A percentile compares a stretch with the other conserved stretches of the same genome.
Conservation (phyloP, 768 basidiomycete species). For the Dendrothele bispora region DNA sequence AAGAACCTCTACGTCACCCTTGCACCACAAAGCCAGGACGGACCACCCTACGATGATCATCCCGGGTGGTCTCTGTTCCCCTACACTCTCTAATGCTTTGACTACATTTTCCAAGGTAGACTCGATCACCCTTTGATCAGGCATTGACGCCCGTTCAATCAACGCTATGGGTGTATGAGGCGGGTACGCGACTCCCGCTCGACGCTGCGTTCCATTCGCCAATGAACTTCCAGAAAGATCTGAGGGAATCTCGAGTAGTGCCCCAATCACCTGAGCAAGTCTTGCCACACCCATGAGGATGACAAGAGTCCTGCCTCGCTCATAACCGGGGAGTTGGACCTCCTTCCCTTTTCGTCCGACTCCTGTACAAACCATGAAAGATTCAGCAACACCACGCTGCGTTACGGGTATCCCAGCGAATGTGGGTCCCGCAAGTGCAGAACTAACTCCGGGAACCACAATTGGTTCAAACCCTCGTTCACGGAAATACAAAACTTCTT, state of each 20-base stretch:
- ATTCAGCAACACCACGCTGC: conserved; percentile 91
- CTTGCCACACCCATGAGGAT: conserved; percentile 96
- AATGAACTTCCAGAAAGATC: too few relatives aligned
- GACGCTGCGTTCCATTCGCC: conserved; percentile 16
- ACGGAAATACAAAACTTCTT: conserved; percentile 93
- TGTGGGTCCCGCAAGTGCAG: conserved; percentile 85
- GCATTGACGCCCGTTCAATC: conserved; percentile 92
- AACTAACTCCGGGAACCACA: conserved; percentile 87
- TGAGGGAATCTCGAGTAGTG: conserved; percentile 47
- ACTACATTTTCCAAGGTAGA: conserved; percentile 77
- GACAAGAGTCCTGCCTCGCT: conserved; percentile 75
- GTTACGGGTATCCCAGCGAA: conserved; percentile 94
- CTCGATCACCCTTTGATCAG: conserved; percentile 83
- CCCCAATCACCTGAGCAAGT: conserved; percentile 65
- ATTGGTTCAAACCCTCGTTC: conserved; percentile 79
- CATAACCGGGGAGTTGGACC: conserved; percentile 86
- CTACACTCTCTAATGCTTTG: conserved; percentile 65
- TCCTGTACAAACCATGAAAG: conserved; percentile 88
- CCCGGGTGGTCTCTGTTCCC: conserved; percentile 91
- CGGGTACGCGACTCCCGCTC: conserved; percentile 64
- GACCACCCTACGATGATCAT: conserved; percentile 97
- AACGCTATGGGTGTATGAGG: conserved; percentile 81
- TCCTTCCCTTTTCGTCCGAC: conserved; percentile 85
- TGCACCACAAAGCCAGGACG: conserved; percentile 71
- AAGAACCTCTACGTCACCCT: conserved; percentile 71